A percentile compares a stretch with the other conserved stretches of the same genome.
Evolutionary conservation across 148 eudicot genomes (phyloP).

Genomic region (Spergularia bocconei): DNA sequence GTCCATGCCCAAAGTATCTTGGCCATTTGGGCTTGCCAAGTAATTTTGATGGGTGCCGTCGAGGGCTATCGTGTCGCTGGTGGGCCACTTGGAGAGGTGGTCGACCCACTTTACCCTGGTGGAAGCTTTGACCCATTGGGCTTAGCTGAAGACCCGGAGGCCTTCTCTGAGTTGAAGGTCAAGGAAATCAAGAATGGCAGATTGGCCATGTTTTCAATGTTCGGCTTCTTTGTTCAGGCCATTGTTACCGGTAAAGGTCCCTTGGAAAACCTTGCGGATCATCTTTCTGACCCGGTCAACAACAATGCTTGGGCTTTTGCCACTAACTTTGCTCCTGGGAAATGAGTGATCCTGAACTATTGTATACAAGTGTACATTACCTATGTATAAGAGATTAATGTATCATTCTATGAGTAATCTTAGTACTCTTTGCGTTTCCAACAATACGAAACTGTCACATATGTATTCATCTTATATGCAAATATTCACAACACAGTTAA

Average conservation of each 20-base stretch:
- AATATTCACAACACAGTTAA: too few species aligned
- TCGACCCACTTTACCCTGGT: slow-evolving; percentile 8
- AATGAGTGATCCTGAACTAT: neutral
- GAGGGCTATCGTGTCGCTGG: slow-evolving; percentile 42
- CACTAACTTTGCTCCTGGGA: slow-evolving; percentile 10
- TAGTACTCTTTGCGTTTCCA: too few species aligned
- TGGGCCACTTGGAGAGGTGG: slow-evolving; percentile 40
- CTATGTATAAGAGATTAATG: too few species aligned
- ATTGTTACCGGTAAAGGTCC: slow-evolving; percentile 44
- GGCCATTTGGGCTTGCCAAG: slow-evolving; percentile 34
- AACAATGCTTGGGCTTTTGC: slow-evolving; percentile 17
- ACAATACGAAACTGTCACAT: too few species aligned
- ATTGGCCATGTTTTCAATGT: slow-evolving; percentile 15
- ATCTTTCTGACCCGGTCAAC: slow-evolving; percentile 15
- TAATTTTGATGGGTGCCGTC: slow-evolving; percentile 35
- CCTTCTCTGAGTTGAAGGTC: slow-evolving; percentile 39
- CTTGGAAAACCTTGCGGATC: slow-evolving; percentile 36
- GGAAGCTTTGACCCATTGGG: slow-evolving; percentile 10
- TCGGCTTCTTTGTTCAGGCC: slow-evolving; percentile 40
- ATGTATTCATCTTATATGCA: too few species aligned
- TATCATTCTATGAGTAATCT: too few species aligned
- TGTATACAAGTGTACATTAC: too few species aligned
- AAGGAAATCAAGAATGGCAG: slow-evolving; percentile 33
- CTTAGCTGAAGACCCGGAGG: slow-evolving; percentile 34
- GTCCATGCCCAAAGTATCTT: slow-evolving; percentile 41